phyloP scores from a whole-genome alignment of 176 grass and related monocot species.

The Oryza longistaminata region DNA sequence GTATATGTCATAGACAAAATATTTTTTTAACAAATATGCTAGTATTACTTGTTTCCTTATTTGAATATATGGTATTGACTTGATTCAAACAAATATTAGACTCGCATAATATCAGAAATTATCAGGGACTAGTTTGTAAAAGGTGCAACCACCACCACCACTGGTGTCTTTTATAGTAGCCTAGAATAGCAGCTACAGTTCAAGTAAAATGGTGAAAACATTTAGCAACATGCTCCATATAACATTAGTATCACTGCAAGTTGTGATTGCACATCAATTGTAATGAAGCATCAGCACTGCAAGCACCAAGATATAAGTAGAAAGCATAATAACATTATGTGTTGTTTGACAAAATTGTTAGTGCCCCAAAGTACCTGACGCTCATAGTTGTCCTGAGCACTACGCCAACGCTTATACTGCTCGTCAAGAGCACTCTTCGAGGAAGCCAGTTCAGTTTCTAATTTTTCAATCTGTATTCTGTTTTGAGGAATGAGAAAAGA shows the following conservation, averaged over 20 bases:
- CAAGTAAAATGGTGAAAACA: neutral
- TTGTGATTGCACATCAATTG: neutral
- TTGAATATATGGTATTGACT: too few species aligned
- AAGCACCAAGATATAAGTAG: neutral
- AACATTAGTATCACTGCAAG: neutral
- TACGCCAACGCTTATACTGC: constrained; percentile 83
- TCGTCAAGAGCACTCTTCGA: constrained; percentile 76
- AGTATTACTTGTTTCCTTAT: too few species aligned
- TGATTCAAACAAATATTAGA: too few species aligned
- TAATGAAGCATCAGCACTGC: neutral
- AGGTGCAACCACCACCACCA: too few species aligned
- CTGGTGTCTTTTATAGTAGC: too few species aligned
- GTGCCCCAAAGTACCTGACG: constrained; percentile 61
- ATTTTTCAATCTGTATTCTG: constrained; percentile 56
- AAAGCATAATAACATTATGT: too few species aligned
- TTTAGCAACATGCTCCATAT: neutral
- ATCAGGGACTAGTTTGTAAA: too few species aligned
- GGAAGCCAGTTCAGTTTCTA: constrained; percentile 71
- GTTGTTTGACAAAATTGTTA: neutral
- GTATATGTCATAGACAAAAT: too few species aligned
- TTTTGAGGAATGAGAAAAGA: constrained; percentile 26
- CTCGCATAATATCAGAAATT: too few species aligned
- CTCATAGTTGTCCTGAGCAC: constrained; percentile 84
- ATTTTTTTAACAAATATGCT: too few species aligned
- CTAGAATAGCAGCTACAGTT: neutral